Conservation (phyloP, 306 rosid genomes). For the Fagus sylvatica region DNA sequence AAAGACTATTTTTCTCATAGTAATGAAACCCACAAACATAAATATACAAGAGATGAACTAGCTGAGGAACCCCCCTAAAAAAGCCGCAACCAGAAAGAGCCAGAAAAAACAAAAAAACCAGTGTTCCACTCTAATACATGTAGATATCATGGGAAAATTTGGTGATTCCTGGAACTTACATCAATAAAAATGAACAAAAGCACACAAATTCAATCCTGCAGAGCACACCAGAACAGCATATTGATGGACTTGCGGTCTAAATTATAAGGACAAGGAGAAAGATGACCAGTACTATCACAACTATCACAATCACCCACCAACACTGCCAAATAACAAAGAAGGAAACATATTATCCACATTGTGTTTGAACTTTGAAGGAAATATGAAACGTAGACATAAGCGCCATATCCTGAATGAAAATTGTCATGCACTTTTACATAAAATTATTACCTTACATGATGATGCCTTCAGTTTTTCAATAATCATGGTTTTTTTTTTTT, state of each 20-base stretch:
- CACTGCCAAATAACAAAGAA: conserved; percentile 52
- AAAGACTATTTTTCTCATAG: not conserved
- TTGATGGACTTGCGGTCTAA: conserved; percentile 29
- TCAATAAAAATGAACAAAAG: conserved; percentile 23
- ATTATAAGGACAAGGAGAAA: conserved; percentile 45
- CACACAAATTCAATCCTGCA: conserved; percentile 15
- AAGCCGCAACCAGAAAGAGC: not conserved
- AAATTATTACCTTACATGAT: not conserved
- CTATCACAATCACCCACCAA: conserved; percentile 58
- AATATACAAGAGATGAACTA: not conserved
- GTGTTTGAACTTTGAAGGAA: conserved; percentile 1
- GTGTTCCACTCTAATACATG: not conserved
- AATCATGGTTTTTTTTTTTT: too few relatives aligned
- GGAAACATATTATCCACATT: not conserved
- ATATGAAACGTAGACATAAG: not conserved
- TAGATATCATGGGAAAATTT: conserved; percentile 7
- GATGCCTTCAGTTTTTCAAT: not conserved
- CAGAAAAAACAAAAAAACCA: not conserved
- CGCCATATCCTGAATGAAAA: conserved; percentile 19
- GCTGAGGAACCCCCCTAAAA: not conserved
- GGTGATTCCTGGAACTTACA: conserved; percentile 23
- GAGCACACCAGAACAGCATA: conserved; percentile 10
- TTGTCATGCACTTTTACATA: conserved; percentile 2
- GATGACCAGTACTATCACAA: conserved; percentile 47
- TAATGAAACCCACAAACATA: not conserved